phyloP scores from a whole-genome alignment of 805 yeast species.

The Candida ulmi region DNA sequence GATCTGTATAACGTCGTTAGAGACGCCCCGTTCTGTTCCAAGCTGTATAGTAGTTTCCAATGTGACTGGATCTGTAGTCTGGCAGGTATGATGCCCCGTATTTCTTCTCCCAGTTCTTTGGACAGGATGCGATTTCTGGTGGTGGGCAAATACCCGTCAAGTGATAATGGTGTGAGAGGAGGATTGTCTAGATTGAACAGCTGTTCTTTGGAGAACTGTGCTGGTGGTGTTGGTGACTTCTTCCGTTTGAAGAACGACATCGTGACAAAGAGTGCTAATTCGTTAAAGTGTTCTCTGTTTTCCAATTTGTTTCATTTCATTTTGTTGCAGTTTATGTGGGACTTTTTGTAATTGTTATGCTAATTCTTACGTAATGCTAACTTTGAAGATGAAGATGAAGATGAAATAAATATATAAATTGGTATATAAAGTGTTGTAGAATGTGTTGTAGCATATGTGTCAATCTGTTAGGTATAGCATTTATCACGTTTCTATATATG shows the following conservation, averaged over 20 bases:
- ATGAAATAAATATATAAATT: too few species aligned
- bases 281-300: too few species aligned
- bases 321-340: too few species aligned
- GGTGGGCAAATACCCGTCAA: slow-evolving; percentile 53
- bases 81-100: slow-evolving; percentile 69
- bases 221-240: slow-evolving; percentile 1
- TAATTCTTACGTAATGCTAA: too few species aligned
- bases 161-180: slow-evolving; percentile 49
- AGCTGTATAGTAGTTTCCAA: slow-evolving; percentile 77
- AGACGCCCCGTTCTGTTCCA: slow-evolving; percentile 91
- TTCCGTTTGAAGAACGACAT: neutral
- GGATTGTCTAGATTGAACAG: slow-evolving; percentile 6
- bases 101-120: slow-evolving; percentile 64
- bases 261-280: neutral
- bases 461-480: neutral
- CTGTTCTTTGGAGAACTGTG: neutral
- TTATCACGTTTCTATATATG: neutral
- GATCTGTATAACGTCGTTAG: slow-evolving; percentile 67
- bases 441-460: too few species aligned
- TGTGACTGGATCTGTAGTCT: slow-evolving; percentile 69
- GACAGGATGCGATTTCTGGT: slow-evolving; percentile 57
- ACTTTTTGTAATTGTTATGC: too few species aligned
- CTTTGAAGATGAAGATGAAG: too few species aligned
- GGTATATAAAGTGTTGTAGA: too few species aligned
- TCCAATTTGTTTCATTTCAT: too few species aligned